Evolutionary conservation across 192 early-diverging fungal species (phyloP), one percentile per base, ranked within the genome.

Genomic region (Gryganskiella cystojenkinii): DNA sequence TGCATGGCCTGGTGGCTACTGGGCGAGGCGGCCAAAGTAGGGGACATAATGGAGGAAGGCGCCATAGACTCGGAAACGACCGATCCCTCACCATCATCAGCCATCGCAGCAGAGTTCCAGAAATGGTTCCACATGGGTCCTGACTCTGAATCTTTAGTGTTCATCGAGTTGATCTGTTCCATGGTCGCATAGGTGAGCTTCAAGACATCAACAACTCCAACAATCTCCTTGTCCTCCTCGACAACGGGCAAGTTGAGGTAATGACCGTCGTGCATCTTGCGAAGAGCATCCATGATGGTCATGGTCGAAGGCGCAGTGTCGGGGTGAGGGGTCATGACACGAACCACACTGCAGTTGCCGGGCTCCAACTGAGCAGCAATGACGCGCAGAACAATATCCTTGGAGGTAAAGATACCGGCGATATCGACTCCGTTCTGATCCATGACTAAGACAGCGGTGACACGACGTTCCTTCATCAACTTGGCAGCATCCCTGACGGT

Each of bases 321-420:
- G 8, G 94, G 94, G 60, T 95, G 90, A 56, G 94, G 94, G 9
- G 94, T 95, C 98, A 99, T 99, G 15, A 99, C 98, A 70, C 96
- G 92, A 27, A 97, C 94, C 42, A 99, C 96, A 49, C 92, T 91
- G 71, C 95, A 97, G 28, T 90, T 94, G 54, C 85, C 85, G 64
- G 98, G 95, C 71, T 95, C 92, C 54, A 98, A 81, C 19, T 92
- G 89, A 66, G 93, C 94, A 34, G 94, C 94, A 67, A 95, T 92
- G 22, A 95, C 94, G 60, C 94, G 90, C 52, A 95, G 87, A 43
- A 95, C 94, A 56, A 95, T 88, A 79, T 95, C 74, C 45, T 90
- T 95, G 80, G 91, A 93, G 20, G 96, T 98, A 79, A 98, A 96
- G 62, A 98, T 98, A 61, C 96, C 96, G 11, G 92, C 90, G 51